phyloP scores from a whole-genome alignment of 768 basidiomycete species.

The Rhizopogon rudus region DNA sequence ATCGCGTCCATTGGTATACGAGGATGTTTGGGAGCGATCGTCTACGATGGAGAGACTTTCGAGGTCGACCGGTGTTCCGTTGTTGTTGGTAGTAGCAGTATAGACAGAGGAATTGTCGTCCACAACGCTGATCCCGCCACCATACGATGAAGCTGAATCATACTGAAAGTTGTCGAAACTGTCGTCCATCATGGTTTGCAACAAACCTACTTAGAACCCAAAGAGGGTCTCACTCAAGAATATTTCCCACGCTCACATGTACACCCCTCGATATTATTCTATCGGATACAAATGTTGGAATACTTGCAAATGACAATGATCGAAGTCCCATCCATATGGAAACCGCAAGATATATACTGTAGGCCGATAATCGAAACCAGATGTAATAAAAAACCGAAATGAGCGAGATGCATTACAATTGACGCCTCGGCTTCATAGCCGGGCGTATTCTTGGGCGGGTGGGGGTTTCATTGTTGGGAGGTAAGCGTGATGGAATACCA shows the following conservation, averaged over 20 bases:
- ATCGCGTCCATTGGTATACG: slow-evolving; percentile 31
- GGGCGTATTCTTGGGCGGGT: slow-evolving; percentile 54
- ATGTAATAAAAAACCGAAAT: neutral
- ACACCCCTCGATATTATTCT: neutral
- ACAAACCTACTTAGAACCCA: neutral
- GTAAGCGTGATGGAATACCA: slow-evolving; percentile 31
- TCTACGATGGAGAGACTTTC: slow-evolving; percentile 66
- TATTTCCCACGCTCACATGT: neutral
- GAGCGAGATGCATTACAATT: slow-evolving; percentile 5
- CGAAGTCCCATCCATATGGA: neutral
- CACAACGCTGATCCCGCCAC: slow-evolving; percentile 58
- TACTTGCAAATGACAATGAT: neutral
- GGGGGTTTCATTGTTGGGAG: slow-evolving; percentile 49
- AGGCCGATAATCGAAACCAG: neutral
- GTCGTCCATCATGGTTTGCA: slow-evolving; percentile 59
- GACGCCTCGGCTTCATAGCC: slow-evolving; percentile 29
- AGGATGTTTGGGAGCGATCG: slow-evolving; percentile 42
- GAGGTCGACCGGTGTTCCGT: slow-evolving; percentile 56
- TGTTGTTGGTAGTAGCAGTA: slow-evolving; percentile 61
- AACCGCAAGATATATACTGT: neutral
- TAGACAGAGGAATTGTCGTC: slow-evolving; percentile 82
- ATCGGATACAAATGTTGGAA: neutral
- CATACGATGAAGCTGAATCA: slow-evolving; percentile 79
- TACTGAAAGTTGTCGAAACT: slow-evolving; percentile 85
- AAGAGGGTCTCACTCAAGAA: neutral